These are phyloP conservation scores for Delphinella strobiligena DNA, from an alignment of 2,329 filamentous ascomycete genomes.

Conservation along the genomic window DNA sequence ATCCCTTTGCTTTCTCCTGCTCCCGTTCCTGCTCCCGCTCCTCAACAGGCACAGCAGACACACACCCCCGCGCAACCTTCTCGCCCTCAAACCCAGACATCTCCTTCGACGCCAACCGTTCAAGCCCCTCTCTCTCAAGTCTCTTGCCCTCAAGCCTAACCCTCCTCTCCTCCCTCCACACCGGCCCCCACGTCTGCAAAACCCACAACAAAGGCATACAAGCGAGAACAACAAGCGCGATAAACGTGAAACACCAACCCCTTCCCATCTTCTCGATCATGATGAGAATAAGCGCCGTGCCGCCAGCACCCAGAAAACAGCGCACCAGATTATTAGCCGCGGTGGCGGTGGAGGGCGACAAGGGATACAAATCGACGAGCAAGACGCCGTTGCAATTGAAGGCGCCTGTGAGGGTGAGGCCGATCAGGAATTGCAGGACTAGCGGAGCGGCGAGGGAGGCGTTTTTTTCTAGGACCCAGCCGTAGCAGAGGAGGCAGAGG, in stretches of 20 bases:
- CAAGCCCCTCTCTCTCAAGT: constrained; percentile 7
- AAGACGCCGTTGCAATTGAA: constrained; percentile 38
- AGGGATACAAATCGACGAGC: constrained; percentile 30
- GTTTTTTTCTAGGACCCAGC: constrained; percentile 28
- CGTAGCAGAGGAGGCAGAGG: constrained; percentile 25
- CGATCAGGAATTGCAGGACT: constrained; percentile 41
- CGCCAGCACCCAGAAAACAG: constrained; percentile 26
- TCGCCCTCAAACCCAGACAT: too few relatives aligned
- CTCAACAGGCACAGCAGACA: too few relatives aligned
- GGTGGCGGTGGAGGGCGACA: constrained; percentile 27
- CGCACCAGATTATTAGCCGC: constrained; percentile 24
- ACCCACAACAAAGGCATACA: constrained; percentile 30
- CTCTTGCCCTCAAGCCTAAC: constrained; percentile 17
- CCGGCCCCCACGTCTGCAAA: constrained; percentile 29
- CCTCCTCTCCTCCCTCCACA: constrained; percentile 29
- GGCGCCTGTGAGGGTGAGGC: constrained; percentile 44
- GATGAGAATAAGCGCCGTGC: constrained; percentile 25
- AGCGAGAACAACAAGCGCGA: constrained; percentile 26
- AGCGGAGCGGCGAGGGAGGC: constrained; percentile 29
- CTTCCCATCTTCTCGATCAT: constrained; percentile 31
- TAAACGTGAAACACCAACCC: constrained; percentile 36
- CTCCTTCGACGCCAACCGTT: constrained; percentile 5
- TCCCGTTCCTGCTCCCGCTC: too few relatives aligned
- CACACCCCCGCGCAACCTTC: too few relatives aligned
- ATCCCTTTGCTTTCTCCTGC: too few relatives aligned